A percentile compares a stretch with the other conserved stretches of the same genome.
Evolutionary conservation across 2,329 filamentous ascomycete species (phyloP).

Genomic region (Orbilia brochopaga): DNA sequence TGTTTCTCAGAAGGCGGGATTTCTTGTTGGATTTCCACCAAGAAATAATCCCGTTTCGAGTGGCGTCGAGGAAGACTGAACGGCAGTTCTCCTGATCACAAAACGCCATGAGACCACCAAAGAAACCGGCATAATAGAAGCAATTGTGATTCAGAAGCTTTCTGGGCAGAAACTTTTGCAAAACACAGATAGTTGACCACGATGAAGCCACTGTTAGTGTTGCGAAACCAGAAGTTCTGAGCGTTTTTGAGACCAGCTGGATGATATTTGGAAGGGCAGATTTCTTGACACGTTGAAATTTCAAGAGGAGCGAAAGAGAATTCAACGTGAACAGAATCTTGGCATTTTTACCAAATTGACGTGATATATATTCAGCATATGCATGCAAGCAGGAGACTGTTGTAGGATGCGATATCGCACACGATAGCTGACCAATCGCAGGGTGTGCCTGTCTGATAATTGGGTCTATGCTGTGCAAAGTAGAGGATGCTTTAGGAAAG

Average conservation of each 20-base stretch:
- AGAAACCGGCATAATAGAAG: constrained; percentile 36
- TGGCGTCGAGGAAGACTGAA: constrained; percentile 28
- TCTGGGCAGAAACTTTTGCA: constrained; percentile 25
- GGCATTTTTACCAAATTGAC: constrained; percentile 21
- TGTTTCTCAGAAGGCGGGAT: constrained; percentile 4
- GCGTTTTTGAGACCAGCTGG: constrained; percentile 10
- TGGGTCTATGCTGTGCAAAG: not conserved
- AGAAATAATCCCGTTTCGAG: constrained; percentile 24
- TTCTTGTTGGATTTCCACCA: constrained; percentile 32
- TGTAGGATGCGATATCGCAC: constrained; percentile 40
- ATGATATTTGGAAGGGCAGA: constrained; percentile 3
- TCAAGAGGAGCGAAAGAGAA: constrained; percentile 17
- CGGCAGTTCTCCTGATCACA: constrained; percentile 19
- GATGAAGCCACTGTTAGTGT: constrained; percentile 29
- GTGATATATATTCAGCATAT: constrained; percentile 13
- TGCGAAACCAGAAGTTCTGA: constrained; percentile 22
- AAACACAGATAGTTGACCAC: constrained; percentile 38
- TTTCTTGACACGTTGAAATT: constrained; percentile 7
- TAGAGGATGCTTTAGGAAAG: constrained; percentile 12
- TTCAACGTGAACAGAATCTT: constrained; percentile 17
- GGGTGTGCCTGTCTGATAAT: constrained; percentile 31
- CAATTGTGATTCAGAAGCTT: constrained; percentile 10
- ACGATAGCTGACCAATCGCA: constrained; percentile 34
- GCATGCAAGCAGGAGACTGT: constrained; percentile 31
- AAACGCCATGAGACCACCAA: constrained; percentile 33